Percentiles rank a stretch among this genome's conserved stretches.
phyloP scores from a whole-genome alignment of 495 filamentous ascomycete species.

The Glonium stellatum region DNA sequence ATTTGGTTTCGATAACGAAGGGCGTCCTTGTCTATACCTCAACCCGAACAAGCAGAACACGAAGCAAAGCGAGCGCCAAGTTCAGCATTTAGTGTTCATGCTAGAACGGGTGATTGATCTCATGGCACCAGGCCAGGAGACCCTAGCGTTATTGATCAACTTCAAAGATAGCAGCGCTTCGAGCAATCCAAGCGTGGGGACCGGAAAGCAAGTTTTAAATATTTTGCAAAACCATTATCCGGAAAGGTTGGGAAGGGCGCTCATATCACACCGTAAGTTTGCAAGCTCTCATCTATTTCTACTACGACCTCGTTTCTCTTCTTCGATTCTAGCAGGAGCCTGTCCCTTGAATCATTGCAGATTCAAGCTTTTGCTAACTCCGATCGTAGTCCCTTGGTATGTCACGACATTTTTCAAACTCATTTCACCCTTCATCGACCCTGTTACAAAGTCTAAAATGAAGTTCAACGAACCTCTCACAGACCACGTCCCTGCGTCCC shows the following conservation, averaged over 20 bases:
- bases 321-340: too few relatives aligned
- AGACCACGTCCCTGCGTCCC: conserved; percentile 65
- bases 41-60: conserved; percentile 90
- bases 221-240: conserved; percentile 95
- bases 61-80: conserved; percentile 74
- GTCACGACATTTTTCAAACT: conserved; percentile 89
- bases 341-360: too few relatives aligned
- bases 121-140: conserved; percentile 80
- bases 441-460: conserved; percentile 80
- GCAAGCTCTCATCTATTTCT: not conserved
- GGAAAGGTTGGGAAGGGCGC: conserved; percentile 79
- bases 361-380: not conserved
- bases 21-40: conserved; percentile 80
- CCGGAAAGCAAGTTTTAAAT: conserved; percentile 69
- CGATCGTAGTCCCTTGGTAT: conserved; percentile 69
- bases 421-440: conserved; percentile 94
- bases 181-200: conserved; percentile 65
- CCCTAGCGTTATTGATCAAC: conserved; percentile 76
- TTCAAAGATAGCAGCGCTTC: conserved; percentile 73
- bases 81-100: conserved; percentile 94
- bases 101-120: conserved; percentile 82
- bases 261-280: conserved; percentile 74
- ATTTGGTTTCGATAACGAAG: conserved; percentile 77
- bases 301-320: not conserved
- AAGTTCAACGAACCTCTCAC: conserved; percentile 87